phyloP scores from a whole-genome alignment of 176 grass and related monocot species.

The Neostapfia colusana region DNA sequence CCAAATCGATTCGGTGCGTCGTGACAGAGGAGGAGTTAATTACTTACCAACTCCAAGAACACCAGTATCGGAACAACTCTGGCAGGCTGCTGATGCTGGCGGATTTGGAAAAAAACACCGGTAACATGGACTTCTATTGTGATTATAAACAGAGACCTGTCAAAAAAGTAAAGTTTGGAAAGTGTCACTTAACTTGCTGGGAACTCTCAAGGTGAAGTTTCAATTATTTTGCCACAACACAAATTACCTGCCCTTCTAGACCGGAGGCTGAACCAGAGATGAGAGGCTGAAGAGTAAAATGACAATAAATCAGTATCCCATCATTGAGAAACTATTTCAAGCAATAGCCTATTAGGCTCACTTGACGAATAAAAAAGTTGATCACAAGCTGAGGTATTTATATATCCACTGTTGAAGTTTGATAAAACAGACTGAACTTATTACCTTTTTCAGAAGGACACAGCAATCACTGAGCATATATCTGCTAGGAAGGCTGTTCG shows the following conservation, averaged over 20 bases:
- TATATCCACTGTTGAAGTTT: too few relatives aligned
- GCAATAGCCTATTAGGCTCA: not conserved
- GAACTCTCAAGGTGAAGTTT: not conserved
- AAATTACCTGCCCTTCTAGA: conserved; percentile 89
- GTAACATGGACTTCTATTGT: conserved; percentile 92
- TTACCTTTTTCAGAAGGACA: conserved; percentile 82
- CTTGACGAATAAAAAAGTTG: not conserved
- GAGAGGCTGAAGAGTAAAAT: conserved; percentile 65
- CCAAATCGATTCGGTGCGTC: not conserved
- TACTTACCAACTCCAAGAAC: conserved; percentile 89
- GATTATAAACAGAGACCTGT: conserved; percentile 86
- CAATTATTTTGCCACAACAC: conserved; percentile 19
- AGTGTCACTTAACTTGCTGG: not conserved
- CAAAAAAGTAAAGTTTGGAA: not conserved
- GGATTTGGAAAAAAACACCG: conserved; percentile 88
- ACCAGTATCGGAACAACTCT: conserved; percentile 82
- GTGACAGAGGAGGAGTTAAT: not conserved
- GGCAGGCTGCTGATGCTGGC: conserved; percentile 67
- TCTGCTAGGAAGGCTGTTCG: conserved; percentile 80
- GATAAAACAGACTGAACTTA: not conserved
- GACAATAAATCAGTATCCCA: not conserved
- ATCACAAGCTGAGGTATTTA: too few relatives aligned
- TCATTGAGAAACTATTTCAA: not conserved
- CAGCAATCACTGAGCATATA: conserved; percentile 98
- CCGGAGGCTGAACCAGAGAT: conserved; percentile 85